A percentile compares a stretch with the other conserved stretches of the same genome.
These are phyloP conservation scores for Skeletonema tropicum DNA, from an alignment of 108 stramenopile genomes.

Conservation along the genomic window DNA sequence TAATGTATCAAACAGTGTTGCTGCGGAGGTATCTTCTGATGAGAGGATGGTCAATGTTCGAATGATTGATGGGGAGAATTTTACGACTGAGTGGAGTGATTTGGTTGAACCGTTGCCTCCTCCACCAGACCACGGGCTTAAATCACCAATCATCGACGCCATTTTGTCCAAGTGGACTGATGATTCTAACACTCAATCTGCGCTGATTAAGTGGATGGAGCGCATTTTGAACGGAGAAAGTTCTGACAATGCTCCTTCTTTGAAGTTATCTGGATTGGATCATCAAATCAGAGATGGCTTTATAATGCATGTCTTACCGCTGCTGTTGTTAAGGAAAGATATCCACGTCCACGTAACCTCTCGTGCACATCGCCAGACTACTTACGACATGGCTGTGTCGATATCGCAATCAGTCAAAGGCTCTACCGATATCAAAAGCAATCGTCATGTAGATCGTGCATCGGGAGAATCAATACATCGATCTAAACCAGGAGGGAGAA, in stretches of 20 bases:
- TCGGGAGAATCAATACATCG: background rate
- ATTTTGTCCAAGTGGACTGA: constrained; percentile 75
- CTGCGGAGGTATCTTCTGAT: constrained; percentile 38
- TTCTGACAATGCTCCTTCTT: constrained; percentile 55
- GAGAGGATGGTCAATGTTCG: constrained; percentile 68
- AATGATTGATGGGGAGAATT: constrained; percentile 87
- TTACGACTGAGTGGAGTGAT: constrained; percentile 81
- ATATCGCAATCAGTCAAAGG: constrained; percentile 35
- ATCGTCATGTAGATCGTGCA: background rate
- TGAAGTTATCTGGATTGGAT: constrained; percentile 79
- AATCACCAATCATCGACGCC: constrained; percentile 75
- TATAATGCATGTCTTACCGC: constrained; percentile 80
- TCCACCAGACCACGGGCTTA: constrained; percentile 83
- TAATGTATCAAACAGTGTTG: constrained; percentile 25
- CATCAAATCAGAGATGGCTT: constrained; percentile 86
- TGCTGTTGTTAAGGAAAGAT: constrained; percentile 75
- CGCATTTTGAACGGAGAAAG: constrained; percentile 61
- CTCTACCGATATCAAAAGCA: background rate
- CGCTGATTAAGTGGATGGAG: constrained; percentile 80
- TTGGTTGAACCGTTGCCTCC: constrained; percentile 70
- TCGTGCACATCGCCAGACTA: constrained; percentile 73
- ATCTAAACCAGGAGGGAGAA: constrained; percentile 23
- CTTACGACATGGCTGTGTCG: constrained; percentile 80
- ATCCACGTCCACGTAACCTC: constrained; percentile 76
- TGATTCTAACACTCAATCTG: constrained; percentile 62